phyloP scores from a whole-genome alignment of 2,329 filamentous ascomycete genomes.

The Aspergillus sp. region DNA sequence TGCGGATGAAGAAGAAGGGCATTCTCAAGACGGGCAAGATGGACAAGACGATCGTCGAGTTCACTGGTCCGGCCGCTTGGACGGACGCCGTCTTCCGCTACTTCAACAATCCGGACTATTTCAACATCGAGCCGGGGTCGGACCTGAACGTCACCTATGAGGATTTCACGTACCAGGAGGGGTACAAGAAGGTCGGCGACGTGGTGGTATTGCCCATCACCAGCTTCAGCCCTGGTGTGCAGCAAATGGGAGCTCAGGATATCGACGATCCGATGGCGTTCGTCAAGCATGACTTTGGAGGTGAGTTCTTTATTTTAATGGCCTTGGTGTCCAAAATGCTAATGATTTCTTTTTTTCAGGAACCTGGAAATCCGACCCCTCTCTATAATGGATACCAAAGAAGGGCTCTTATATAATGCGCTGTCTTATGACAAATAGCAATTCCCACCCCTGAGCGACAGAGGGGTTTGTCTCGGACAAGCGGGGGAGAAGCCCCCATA shows the following conservation, averaged over 20 bases:
- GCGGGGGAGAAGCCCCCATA: neutral
- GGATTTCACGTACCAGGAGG: constrained; percentile 85
- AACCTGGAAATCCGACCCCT: constrained; percentile 40
- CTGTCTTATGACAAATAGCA: neutral
- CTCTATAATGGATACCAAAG: constrained; percentile 19
- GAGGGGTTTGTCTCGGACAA: neutral
- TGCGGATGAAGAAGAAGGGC: constrained; percentile 69
- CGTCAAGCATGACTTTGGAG: constrained; percentile 95
- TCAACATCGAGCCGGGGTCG: constrained; percentile 68
- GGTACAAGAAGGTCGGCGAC: constrained; percentile 84
- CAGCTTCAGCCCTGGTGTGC: constrained; percentile 91
- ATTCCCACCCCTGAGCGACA: neutral
- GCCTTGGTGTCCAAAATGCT: constrained; percentile 3
- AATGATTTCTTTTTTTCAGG: constrained; percentile 22
- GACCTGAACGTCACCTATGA: constrained; percentile 75
- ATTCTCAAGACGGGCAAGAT: constrained; percentile 60
- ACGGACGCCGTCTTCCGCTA: constrained; percentile 90
- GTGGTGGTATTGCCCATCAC: constrained; percentile 94
- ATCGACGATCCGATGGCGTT: constrained; percentile 93
- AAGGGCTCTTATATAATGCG: no score
- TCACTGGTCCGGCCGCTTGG: constrained; percentile 92
- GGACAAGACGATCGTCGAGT: constrained; percentile 81
- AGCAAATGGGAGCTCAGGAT: constrained; percentile 88
- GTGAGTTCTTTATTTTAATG: constrained; percentile 46
- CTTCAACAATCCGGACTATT: constrained; percentile 88